phyloP scores from a whole-genome alignment of 805 yeast genomes.

The Ogataea glucozyma region DNA sequence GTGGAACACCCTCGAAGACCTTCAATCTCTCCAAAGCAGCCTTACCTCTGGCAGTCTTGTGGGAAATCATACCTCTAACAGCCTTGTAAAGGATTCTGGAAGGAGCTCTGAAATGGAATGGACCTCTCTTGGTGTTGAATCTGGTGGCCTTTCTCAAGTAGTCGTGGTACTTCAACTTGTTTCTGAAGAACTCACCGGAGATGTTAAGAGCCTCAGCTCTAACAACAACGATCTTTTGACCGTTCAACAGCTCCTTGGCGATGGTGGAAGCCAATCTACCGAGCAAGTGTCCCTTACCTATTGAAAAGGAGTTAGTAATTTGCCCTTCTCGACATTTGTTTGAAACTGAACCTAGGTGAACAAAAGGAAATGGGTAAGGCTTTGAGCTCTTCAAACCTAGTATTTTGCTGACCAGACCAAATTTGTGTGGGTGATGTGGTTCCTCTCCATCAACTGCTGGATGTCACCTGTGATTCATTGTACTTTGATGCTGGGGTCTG shows the following conservation, averaged over 20 bases:
- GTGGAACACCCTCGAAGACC: slow-evolving; percentile 99
- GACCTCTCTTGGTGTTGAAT: slow-evolving; percentile 98
- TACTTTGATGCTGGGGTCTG: too few species aligned
- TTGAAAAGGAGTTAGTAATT: not conserved
- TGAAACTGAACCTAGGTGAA: not conserved
- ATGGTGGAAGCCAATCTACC: slow-evolving; percentile 99
- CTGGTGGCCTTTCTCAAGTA: slow-evolving; percentile 99
- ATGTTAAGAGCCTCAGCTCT: slow-evolving; percentile 98
- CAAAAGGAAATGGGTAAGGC: too few species aligned
- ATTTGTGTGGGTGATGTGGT: too few species aligned
- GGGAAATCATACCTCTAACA: slow-evolving; percentile 98
- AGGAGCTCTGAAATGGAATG: slow-evolving; percentile 99
- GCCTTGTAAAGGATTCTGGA: slow-evolving; percentile 99
- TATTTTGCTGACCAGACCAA: too few species aligned
- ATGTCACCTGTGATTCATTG: too few species aligned
- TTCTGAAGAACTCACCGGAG: slow-evolving; percentile 99
- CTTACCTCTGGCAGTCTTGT: slow-evolving; percentile 99
- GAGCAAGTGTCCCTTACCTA: slow-evolving; percentile 96
- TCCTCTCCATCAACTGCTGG: too few species aligned
- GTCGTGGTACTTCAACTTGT: slow-evolving; percentile 99
- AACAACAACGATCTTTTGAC: slow-evolving; percentile 96
- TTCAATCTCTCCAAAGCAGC: slow-evolving; percentile 99
- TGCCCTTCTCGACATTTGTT: not conserved
- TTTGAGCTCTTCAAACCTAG: too few species aligned
- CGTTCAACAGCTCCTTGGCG: slow-evolving; percentile 97